These are phyloP conservation scores for Phalaenopsis aphrodite DNA, from an alignment of 106 monocot species.

Conservation along the genomic window DNA sequence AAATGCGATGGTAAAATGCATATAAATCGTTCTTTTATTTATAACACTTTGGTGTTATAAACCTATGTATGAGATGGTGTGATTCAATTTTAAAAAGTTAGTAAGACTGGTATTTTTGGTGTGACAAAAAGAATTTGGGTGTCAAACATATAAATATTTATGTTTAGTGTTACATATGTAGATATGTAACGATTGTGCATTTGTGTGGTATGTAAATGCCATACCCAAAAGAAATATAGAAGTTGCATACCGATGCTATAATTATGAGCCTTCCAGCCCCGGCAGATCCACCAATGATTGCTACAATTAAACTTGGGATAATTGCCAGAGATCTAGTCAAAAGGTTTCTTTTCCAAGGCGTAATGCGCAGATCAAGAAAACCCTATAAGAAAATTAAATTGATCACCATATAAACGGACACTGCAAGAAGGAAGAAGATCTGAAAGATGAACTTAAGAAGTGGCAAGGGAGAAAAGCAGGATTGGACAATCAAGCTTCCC, in stretches of 20 bases:
- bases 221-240: not conserved
- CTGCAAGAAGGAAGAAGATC: not conserved
- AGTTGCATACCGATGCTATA: slow-evolving; percentile 72
- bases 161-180: no score
- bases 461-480: not conserved
- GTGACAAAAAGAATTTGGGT: no score
- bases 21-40: not conserved
- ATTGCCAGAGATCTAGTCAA: slow-evolving; percentile 75
- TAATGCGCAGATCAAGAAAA: slow-evolving; percentile 81
- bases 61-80: no score
- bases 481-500: not conserved
- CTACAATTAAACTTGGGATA: slow-evolving; percentile 76
- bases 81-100: no score
- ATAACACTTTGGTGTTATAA: no score
- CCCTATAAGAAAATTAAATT: slow-evolving; percentile 41
- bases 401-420: not conserved
- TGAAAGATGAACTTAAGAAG: not conserved
- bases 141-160: no score
- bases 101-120: no score
- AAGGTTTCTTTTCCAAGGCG: slow-evolving; percentile 71
- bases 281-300: slow-evolving; percentile 79
- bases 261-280: slow-evolving; percentile 88
- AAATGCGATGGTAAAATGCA: not conserved
- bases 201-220: no score
- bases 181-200: no score